Percentiles rank a stretch among this genome's conserved stretches.
phyloP scores from a whole-genome alignment of 1,139 yeast genomes.

The Candida sp. region DNA sequence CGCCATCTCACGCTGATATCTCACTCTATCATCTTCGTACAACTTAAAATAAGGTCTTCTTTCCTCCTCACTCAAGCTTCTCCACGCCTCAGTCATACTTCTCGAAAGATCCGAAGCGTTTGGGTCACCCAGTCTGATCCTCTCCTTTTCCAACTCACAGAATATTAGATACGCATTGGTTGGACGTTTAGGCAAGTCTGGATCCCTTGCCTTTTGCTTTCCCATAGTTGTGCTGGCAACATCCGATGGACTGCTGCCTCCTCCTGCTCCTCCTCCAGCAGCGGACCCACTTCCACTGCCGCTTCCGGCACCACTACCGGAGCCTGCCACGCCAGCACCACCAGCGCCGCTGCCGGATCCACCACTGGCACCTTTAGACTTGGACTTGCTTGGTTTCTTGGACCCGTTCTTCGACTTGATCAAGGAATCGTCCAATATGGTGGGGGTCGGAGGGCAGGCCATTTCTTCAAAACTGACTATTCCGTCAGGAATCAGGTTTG shows the following conservation, averaged over 20 bases:
- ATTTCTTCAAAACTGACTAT: constrained; percentile 38
- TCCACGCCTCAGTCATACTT: constrained; percentile 89
- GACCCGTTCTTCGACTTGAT: constrained; percentile 24
- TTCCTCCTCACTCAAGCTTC: constrained; percentile 67
- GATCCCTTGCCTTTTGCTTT: constrained; percentile 60
- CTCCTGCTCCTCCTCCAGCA: neutral
- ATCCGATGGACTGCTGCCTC: constrained; percentile 11
- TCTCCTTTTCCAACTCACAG: constrained; percentile 86
- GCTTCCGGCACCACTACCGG: neutral
- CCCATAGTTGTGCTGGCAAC: constrained; percentile 6
- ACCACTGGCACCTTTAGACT: constrained; percentile 11
- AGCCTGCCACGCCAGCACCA: neutral
- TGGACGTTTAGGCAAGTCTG: constrained; percentile 86
- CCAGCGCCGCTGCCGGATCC: constrained; percentile 10
- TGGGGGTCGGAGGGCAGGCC: constrained; percentile 49
- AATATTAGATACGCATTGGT: constrained; percentile 88
- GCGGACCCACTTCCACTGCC: neutral
- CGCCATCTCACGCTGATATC: constrained; percentile 77
- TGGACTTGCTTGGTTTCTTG: constrained; percentile 24
- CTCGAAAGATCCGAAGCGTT: constrained; percentile 70
- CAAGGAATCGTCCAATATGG: constrained; percentile 32
- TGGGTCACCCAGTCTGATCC: constrained; percentile 57
- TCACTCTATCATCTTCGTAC: constrained; percentile 79
- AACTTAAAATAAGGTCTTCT: constrained; percentile 77
- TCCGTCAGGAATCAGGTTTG: constrained; percentile 37